These are phyloP conservation scores for Melampsora occidentalis DNA, from an alignment of 1,284 basidiomycete species.

Conservation along the genomic window DNA sequence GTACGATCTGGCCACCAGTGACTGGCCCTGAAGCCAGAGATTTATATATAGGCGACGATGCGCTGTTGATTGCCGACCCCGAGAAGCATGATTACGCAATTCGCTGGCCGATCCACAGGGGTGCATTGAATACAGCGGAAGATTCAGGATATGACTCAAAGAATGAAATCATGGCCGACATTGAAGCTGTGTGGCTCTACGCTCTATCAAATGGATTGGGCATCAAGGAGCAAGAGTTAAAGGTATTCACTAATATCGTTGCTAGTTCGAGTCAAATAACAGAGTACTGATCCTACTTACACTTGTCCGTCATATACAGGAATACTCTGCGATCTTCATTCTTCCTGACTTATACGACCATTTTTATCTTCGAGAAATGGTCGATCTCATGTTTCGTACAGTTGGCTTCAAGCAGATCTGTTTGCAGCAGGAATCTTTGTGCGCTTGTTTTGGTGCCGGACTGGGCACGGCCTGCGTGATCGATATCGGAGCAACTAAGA, in stretches of 20 bases:
- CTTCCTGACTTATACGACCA: slow-evolving; percentile 90
- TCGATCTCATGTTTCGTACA: slow-evolving; percentile 69
- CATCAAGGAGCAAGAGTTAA: slow-evolving; percentile 63
- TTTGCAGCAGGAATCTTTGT: slow-evolving; percentile 87
- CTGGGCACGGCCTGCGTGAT: slow-evolving; percentile 92
- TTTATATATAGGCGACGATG: slow-evolving; percentile 70
- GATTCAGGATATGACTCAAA: slow-evolving; percentile 65
- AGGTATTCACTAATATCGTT: slow-evolving; percentile 57
- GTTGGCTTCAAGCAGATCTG: slow-evolving; percentile 91
- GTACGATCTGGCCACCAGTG: slow-evolving; percentile 73
- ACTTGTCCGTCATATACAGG: slow-evolving; percentile 57
- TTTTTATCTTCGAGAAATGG: slow-evolving; percentile 74
- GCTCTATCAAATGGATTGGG: slow-evolving; percentile 65
- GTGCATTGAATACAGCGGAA: slow-evolving; percentile 67
- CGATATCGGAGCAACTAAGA: slow-evolving; percentile 81
- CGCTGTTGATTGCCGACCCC: slow-evolving; percentile 69
- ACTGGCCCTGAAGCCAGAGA: slow-evolving; percentile 54
- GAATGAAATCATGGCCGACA: slow-evolving; percentile 70
- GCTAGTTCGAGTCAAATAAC: background rate
- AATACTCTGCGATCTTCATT: slow-evolving; percentile 81
- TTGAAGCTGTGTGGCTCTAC: slow-evolving; percentile 67
- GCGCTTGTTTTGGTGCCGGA: slow-evolving; percentile 91
- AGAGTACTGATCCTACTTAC: background rate
- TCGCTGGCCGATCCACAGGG: slow-evolving; percentile 72
- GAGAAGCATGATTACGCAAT: slow-evolving; percentile 65